Percentiles rank a stretch among this genome's conserved stretches.
These are phyloP conservation scores for Pascua guehoae DNA, from an alignment of 1,284 basidiomycete genomes.

Conservation along the genomic window DNA sequence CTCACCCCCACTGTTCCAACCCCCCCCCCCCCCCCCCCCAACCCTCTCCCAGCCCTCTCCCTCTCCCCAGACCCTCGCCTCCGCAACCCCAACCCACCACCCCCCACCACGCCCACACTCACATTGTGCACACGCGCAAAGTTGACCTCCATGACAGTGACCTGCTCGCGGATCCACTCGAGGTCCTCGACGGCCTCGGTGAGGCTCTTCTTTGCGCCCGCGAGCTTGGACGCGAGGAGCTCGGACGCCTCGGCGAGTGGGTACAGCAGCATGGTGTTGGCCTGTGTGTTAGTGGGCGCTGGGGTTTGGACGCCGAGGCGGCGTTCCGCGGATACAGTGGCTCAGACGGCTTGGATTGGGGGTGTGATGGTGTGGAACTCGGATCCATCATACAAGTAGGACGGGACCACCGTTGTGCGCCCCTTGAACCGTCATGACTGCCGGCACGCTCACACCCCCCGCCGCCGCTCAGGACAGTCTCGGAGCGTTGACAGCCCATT, in stretches of 20 bases:
- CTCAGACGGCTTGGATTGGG: too few relatives aligned
- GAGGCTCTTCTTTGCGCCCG: slow-evolving; percentile 66
- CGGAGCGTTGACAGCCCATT: background rate
- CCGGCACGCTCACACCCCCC: too few relatives aligned
- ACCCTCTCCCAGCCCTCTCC: background rate
- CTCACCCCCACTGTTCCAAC: too few relatives aligned
- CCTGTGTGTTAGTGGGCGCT: slow-evolving; percentile 57
- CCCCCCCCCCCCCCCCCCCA: too few relatives aligned
- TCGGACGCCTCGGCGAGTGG: slow-evolving; percentile 74
- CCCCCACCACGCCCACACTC: slow-evolving; percentile 21
- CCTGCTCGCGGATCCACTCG: slow-evolving; percentile 85
- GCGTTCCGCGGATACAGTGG: too few relatives aligned
- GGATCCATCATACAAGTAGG: too few relatives aligned
- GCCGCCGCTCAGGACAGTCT: too few relatives aligned
- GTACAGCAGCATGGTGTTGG: slow-evolving; percentile 97
- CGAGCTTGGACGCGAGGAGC: slow-evolving; percentile 74
- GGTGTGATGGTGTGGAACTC: too few relatives aligned
- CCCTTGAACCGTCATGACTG: too few relatives aligned
- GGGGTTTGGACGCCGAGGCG: too few relatives aligned
- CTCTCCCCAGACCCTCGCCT: background rate
- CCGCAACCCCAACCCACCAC: background rate
- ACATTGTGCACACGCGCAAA: slow-evolving; percentile 90
- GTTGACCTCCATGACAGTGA: slow-evolving; percentile 98
- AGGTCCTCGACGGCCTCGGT: slow-evolving; percentile 77
- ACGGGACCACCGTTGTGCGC: too few relatives aligned